Conservation (phyloP, 441 rosid species). For the Raphanus hybrid region DNA sequence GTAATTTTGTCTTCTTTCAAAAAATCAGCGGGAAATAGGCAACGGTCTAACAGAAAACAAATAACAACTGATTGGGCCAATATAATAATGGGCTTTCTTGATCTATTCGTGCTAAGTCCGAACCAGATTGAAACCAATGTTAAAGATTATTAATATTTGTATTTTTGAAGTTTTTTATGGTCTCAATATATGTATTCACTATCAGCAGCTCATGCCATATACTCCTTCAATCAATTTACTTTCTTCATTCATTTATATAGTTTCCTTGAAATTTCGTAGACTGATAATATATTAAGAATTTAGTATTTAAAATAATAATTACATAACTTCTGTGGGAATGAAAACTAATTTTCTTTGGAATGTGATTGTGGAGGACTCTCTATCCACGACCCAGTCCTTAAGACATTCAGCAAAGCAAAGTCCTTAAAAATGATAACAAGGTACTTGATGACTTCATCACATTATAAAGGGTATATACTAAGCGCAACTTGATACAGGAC, state of each 20-base stretch:
- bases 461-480: too few species aligned
- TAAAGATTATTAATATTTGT: not conserved
- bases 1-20: not conserved
- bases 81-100: not conserved
- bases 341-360: not conserved
- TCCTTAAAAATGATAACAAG: too few species aligned
- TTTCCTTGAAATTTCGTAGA: not conserved
- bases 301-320: not conserved
- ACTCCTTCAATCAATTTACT: not conserved
- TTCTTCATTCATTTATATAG: not conserved
- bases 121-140: not conserved
- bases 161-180: not conserved
- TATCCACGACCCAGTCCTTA: too few species aligned
- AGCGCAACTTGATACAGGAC: too few species aligned
- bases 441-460: too few species aligned
- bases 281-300: not conserved
- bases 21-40: conserved; percentile 25
- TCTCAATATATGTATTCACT: not conserved
- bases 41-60: conserved; percentile 17
- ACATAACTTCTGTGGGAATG: not conserved
- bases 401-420: too few species aligned
- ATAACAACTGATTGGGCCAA: not conserved
- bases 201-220: not conserved
- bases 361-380: not conserved
- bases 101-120: not conserved